Evolutionary conservation across 1,284 basidiomycete species (phyloP).

Genomic region (Sanghuangporus baumii): DNA sequence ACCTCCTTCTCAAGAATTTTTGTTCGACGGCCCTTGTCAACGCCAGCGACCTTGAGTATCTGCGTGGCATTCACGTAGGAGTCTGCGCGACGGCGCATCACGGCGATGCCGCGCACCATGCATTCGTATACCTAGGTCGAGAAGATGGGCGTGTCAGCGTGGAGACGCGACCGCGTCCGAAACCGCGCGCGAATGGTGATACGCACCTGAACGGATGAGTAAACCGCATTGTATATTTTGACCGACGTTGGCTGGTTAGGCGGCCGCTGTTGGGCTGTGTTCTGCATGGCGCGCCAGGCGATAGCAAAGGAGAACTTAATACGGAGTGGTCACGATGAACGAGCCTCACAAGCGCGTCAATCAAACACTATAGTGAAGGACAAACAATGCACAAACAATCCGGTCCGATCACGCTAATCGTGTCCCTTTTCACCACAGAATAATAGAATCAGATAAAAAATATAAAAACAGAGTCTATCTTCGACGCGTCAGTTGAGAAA

Average conservation of each 20-base stretch:
- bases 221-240: conserved; percentile 86
- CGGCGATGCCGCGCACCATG: conserved; percentile 96
- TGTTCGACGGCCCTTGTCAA: conserved; percentile 94
- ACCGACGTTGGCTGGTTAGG: conserved; percentile 45
- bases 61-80: conserved; percentile 98
- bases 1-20: conserved; percentile 99
- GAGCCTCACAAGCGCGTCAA: conserved; percentile 1
- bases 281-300: conserved; percentile 27
- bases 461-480: too few species aligned
- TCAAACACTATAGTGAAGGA: too few species aligned
- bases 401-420: neutral
- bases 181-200: conserved; percentile 32
- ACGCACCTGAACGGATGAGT: conserved; percentile 76
- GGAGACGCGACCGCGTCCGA: conserved; percentile 19
- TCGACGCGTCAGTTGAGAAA: too few species aligned
- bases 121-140: conserved; percentile 79
- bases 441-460: neutral
- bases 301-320: neutral
- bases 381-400: conserved; percentile 1
- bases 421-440: neutral
- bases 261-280: conserved; percentile 26
- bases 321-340: neutral
- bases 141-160: neutral
- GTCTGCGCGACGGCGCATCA: conserved; percentile 94
- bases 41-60: conserved; percentile 97